phyloP scores from a whole-genome alignment of 768 basidiomycete genomes.

The Mycena galopus region DNA sequence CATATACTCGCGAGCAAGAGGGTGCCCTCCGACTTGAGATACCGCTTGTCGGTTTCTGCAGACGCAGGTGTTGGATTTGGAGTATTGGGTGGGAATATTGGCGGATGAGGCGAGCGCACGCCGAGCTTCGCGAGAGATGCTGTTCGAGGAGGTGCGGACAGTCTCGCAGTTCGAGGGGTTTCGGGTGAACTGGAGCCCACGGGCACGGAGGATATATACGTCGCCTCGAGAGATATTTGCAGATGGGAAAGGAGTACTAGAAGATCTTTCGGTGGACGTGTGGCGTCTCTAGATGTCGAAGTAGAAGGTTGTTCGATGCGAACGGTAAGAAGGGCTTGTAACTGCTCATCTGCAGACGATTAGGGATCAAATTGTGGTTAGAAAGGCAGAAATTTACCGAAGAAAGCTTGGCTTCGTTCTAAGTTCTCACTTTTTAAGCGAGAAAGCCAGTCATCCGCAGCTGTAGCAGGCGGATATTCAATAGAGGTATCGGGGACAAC shows the following conservation, averaged over 20 bases:
- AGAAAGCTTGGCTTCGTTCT: conserved; percentile 79
- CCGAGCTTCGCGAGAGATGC: conserved; percentile 58
- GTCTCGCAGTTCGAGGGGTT: conserved; percentile 52
- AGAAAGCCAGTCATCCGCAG: conserved; percentile 69
- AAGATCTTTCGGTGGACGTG: conserved; percentile 59
- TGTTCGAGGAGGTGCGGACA: conserved; percentile 67
- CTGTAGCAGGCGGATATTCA: conserved; percentile 64
- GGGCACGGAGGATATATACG: conserved; percentile 74
- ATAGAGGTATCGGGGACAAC: conserved; percentile 74
- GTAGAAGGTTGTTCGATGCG: conserved; percentile 72
- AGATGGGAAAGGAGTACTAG: conserved; percentile 75
- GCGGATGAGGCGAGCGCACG: conserved; percentile 63
- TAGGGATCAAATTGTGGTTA: conserved; percentile 10
- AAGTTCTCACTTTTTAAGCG: conserved; percentile 55
- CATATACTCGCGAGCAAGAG: conserved; percentile 78
- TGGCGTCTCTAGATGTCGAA: conserved; percentile 50
- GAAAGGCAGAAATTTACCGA: conserved; percentile 63
- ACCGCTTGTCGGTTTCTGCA: conserved; percentile 79
- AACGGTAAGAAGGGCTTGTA: conserved; percentile 62
- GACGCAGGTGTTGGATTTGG: conserved; percentile 88
- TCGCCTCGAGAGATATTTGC: conserved; percentile 85
- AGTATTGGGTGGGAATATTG: conserved; percentile 85
- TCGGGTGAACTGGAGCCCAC: conserved; percentile 45
- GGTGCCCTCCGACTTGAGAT: conserved; percentile 84
- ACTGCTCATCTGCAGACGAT: conserved; percentile 64